A percentile compares a stretch with the other conserved stretches of the same genome.
Evolutionary conservation across 2,329 filamentous ascomycete genomes (phyloP).

Genomic region (Ophiocordyceps robertsii): DNA sequence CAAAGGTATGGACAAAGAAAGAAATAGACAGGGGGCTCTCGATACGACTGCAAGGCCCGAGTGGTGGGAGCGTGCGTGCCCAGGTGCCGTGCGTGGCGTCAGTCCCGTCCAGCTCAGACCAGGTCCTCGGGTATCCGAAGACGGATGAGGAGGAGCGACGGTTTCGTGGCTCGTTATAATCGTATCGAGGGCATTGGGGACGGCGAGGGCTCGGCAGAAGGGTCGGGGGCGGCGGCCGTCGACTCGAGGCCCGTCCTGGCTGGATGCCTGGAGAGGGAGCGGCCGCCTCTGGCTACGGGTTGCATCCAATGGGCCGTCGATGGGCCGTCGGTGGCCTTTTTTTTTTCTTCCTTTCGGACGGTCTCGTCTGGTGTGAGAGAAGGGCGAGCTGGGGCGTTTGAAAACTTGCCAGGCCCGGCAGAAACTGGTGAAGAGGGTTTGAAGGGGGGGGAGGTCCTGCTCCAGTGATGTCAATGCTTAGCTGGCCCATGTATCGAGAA

Average conservation of each 20-base stretch:
- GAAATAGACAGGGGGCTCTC: neutral
- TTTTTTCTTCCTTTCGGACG: too few species aligned
- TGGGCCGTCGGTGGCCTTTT: too few species aligned
- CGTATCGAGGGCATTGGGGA: conserved; percentile 16
- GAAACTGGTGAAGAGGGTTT: neutral
- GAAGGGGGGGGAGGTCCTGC: neutral
- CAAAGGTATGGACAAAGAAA: conserved; percentile 4
- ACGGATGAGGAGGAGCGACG: conserved; percentile 3
- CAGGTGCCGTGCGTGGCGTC: neutral
- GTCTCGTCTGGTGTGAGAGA: too few species aligned
- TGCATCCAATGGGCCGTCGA: neutral
- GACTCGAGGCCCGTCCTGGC: neutral
- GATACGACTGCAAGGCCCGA: conserved; percentile 1
- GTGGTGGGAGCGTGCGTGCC: neutral
- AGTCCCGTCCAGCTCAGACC: conserved; percentile 1
- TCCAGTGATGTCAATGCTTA: neutral
- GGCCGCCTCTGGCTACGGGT: neutral
- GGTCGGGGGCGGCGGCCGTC: neutral
- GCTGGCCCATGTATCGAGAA: neutral
- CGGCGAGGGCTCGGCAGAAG: conserved; percentile 8
- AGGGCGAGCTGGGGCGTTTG: neutral
- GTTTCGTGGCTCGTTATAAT: conserved; percentile 17
- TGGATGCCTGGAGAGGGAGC: neutral
- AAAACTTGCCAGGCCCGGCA: neutral
- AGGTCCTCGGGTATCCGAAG: neutral